Percentiles rank a stretch among this genome's conserved stretches.
phyloP scores from a whole-genome alignment of 495 filamentous ascomycete genomes.

The Usnea hakonensis region DNA sequence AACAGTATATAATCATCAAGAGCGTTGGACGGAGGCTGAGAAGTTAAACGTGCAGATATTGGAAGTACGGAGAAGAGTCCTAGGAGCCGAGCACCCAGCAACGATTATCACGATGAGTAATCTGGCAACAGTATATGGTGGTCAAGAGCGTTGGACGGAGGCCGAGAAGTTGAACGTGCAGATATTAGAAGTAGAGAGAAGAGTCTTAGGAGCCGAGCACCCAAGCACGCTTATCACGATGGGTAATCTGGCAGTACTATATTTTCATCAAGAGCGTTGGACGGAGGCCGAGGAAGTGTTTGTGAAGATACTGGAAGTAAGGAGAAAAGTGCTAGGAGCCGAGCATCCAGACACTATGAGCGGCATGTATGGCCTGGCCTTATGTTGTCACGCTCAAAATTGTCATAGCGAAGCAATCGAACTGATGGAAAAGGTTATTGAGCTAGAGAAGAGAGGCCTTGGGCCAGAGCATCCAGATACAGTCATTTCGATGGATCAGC shows the following conservation, averaged over 20 bases:
- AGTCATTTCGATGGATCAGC: too few relatives aligned
- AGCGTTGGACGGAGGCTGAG: constrained; percentile 15
- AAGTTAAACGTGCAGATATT: constrained; percentile 3
- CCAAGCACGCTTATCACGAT: too few relatives aligned
- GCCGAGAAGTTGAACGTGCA: too few relatives aligned
- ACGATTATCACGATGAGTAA: constrained; percentile 13
- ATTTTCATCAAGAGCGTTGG: too few relatives aligned
- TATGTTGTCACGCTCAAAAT: background rate
- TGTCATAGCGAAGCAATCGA: constrained; percentile 14
- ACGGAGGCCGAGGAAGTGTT: too few relatives aligned
- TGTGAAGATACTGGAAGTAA: too few relatives aligned
- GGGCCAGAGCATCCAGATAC: constrained; percentile 1
- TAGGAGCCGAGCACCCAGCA: background rate
- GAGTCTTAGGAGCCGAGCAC: background rate
- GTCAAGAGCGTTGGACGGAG: constrained; percentile 5
- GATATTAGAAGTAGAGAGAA: constrained; percentile 26
- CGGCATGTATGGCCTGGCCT: constrained; percentile 29
- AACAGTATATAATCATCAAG: background rate
- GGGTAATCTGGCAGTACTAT: too few relatives aligned
- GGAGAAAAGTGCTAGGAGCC: too few relatives aligned
- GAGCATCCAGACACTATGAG: constrained; percentile 33
- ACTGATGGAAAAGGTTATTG: constrained; percentile 14
- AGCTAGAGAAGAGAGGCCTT: background rate
- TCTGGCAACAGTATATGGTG: background rate
- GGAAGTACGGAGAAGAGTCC: background rate